A percentile compares a stretch with the other conserved stretches of the same genome.
Evolutionary conservation across 148 eudicot genomes (phyloP).

Genomic region (Camellia lanceoleosa): DNA sequence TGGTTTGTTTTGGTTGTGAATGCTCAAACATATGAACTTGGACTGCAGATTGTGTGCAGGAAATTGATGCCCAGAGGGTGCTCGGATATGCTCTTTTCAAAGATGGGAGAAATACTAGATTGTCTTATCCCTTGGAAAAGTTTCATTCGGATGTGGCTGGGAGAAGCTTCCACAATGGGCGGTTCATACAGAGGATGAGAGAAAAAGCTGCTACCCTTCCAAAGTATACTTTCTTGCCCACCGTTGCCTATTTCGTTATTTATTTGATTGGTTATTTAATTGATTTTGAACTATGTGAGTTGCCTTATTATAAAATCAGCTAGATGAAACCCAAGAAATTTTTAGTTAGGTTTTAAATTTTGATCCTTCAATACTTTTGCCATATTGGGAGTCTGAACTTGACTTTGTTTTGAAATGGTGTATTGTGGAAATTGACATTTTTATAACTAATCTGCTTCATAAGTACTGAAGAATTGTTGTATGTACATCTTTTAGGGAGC

Average conservation of each 20-base stretch:
- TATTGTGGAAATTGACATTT: not conserved
- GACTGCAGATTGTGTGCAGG: conserved; percentile 49
- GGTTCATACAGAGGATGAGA: conserved; percentile 58
- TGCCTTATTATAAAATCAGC: not conserved
- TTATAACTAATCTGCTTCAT: not conserved
- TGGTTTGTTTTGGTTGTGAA: not conserved
- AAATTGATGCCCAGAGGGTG: conserved; percentile 54
- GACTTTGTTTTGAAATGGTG: not conserved
- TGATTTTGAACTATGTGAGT: not conserved
- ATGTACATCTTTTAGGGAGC: not conserved
- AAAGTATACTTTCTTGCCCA: conserved; percentile 32
- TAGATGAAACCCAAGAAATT: not conserved
- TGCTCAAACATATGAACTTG: conserved; percentile 1
- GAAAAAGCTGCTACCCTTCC: conserved; percentile 47
- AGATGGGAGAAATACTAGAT: conserved; percentile 40
- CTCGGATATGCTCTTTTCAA: conserved; percentile 61
- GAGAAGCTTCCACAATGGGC: conserved; percentile 59
- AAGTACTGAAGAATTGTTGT: not conserved
- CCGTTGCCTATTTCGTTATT: not conserved
- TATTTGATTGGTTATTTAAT: not conserved
- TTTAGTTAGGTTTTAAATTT: not conserved
- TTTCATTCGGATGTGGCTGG: conserved; percentile 55
- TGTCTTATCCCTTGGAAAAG: conserved; percentile 55
- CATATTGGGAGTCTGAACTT: not conserved
- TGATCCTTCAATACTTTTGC: not conserved